phyloP scores from a whole-genome alignment of 164 flowering plant species.

The Nelumbo lutea region DNA sequence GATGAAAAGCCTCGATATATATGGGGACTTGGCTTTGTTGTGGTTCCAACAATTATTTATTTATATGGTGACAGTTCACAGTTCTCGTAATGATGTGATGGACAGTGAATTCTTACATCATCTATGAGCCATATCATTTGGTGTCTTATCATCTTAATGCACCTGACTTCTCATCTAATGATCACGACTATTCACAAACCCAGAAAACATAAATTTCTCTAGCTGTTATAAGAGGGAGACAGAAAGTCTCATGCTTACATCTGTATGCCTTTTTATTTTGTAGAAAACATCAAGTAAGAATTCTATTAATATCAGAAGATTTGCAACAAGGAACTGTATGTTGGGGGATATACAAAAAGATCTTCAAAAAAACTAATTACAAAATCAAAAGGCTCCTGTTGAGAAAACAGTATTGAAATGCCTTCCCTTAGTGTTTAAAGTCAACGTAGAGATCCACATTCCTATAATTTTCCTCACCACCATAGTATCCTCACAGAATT shows the following conservation, averaged over 20 bases:
- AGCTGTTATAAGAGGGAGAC: constrained; percentile 52
- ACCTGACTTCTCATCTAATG: constrained; percentile 61
- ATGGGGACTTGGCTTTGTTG: constrained; percentile 83
- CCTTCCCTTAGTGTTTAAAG: too few species aligned
- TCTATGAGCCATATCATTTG: constrained; percentile 60
- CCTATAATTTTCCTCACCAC: too few species aligned
- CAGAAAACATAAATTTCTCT: constrained; percentile 54
- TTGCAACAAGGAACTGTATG: too few species aligned
- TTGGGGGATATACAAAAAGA: too few species aligned
- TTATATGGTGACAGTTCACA: constrained; percentile 57
- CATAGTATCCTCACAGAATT: too few species aligned
- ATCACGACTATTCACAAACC: constrained; percentile 59
- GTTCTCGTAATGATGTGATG: constrained; percentile 32
- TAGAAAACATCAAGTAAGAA: too few species aligned
- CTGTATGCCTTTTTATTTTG: constrained; percentile 25
- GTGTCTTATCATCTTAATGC: constrained; percentile 57
- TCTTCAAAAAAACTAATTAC: too few species aligned
- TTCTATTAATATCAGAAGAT: too few species aligned
- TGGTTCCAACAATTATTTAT: constrained; percentile 62
- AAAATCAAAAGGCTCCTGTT: too few species aligned
- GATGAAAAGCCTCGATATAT: constrained; percentile 45
- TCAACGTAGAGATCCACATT: too few species aligned
- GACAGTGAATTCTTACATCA: constrained; percentile 55
- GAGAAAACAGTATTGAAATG: too few species aligned
- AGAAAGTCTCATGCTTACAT: constrained; percentile 64